Percentiles rank a stretch among this genome's conserved stretches.
Evolutionary conservation across 176 grass and related monocot genomes (phyloP).

Genomic region (Canna indica): DNA sequence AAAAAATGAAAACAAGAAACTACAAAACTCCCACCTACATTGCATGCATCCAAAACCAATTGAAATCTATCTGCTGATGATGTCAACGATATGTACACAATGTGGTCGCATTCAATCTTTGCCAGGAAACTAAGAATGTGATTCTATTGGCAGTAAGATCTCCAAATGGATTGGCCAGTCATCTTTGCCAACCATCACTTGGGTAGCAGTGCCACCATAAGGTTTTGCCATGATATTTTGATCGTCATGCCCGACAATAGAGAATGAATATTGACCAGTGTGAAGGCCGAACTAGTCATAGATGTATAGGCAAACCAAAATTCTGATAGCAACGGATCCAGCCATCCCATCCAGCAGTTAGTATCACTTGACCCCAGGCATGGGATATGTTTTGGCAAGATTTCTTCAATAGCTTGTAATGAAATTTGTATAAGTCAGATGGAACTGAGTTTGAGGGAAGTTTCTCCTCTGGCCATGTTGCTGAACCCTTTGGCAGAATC

Average conservation of each 20-base stretch:
- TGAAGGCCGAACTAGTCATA: conserved; percentile 33
- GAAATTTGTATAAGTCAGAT: conserved; percentile 49
- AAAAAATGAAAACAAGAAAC: neutral
- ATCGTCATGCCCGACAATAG: neutral
- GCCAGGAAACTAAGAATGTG: neutral
- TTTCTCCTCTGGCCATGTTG: conserved; percentile 82
- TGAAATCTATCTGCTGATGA: too few relatives aligned
- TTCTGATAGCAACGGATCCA: conserved; percentile 89
- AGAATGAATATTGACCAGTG: neutral
- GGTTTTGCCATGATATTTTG: neutral
- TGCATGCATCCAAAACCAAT: neutral
- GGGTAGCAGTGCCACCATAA: neutral
- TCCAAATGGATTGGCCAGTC: neutral
- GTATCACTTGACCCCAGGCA: conserved; percentile 88
- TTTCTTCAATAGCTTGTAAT: conserved; percentile 78
- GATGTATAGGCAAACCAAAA: conserved; percentile 65
- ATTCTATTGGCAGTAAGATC: neutral
- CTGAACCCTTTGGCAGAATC: conserved; percentile 35
- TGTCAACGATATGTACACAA: too few relatives aligned
- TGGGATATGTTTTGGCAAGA: conserved; percentile 70
- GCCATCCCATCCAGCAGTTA: conserved; percentile 74
- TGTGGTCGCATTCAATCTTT: too few relatives aligned
- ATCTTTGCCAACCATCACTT: neutral
- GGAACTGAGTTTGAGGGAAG: conserved; percentile 31
- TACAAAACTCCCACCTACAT: neutral